These are phyloP conservation scores for Trametes versicolor DNA, from an alignment of 1,284 basidiomycete species.

Conservation along the genomic window DNA sequence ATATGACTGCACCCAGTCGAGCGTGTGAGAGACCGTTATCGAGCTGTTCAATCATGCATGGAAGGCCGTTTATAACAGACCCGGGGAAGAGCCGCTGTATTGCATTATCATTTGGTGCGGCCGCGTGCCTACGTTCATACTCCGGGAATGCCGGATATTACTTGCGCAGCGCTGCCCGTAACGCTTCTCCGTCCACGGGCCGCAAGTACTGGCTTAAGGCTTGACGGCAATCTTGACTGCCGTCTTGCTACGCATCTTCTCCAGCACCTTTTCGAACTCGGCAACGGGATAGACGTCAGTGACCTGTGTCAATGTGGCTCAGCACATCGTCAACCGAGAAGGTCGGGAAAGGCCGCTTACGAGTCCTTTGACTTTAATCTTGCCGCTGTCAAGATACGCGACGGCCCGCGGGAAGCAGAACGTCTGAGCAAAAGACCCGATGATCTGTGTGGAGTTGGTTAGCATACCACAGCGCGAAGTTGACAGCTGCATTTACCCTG, in stretches of 20 bases:
- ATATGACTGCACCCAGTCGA: background rate
- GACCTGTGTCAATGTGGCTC: constrained; percentile 49
- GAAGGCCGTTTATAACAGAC: background rate
- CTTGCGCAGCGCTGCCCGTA: background rate
- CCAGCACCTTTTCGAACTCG: constrained; percentile 83
- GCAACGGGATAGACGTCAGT: constrained; percentile 81
- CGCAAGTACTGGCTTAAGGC: constrained; percentile 46
- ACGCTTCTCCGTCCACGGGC: background rate
- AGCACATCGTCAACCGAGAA: background rate
- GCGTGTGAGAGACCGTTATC: background rate
- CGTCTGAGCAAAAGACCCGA: constrained; percentile 87
- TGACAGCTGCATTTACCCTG: constrained; percentile 53
- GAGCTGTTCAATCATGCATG: background rate
- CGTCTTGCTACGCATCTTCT: constrained; percentile 82
- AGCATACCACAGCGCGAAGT: background rate
- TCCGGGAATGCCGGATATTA: background rate
- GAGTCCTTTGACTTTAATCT: constrained; percentile 86
- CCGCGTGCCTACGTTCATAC: background rate
- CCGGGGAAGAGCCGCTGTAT: background rate
- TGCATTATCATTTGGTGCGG: background rate
- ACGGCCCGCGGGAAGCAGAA: constrained; percentile 90
- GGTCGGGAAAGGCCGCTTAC: constrained; percentile 46
- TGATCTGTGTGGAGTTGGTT: constrained; percentile 59
- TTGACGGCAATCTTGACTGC: constrained; percentile 78
- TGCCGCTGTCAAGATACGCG: constrained; percentile 87